Base-by-base conservation (phyloP, 768 basidiomycete genomes). In the Rhizopogon rudus region DNA sequence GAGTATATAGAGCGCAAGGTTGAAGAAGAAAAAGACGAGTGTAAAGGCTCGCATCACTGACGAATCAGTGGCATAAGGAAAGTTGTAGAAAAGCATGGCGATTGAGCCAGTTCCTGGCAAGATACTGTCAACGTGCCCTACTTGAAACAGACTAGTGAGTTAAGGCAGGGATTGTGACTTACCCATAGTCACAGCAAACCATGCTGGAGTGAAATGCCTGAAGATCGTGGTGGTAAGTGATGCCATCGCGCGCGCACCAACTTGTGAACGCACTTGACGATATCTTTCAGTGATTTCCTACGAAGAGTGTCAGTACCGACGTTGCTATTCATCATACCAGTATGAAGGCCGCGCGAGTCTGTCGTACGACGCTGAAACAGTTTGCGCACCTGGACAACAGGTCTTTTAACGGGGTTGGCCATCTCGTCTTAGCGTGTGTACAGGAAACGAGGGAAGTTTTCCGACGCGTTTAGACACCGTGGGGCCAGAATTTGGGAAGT, bases 131-230 rank as follows among this genome's bases (percentile, higher is more conserved):
- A 54, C 20, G n/a, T 3, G 5, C 25, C 37, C 35, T 13, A 53
- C 13, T 25, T 5, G 12, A 12, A 7, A 33, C 20, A 12, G 28
- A 12, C n/a, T 41, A 39, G 14, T 44, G 42, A 45, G 6, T n/a
- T 7, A 8, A 9, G 16, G 12, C 10, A n/a, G 33, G 10, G 1
- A 29, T 35, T 35, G 25, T 20, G 43, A 65, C 74, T 51, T 41
- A 77, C 77, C 82, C 82, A 84, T 83, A 49, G 72, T 75, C 12
- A 77, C 74, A 5, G 81, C 72, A 58, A 79, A 79, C 82, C 81
- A 84, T 66, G 77, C 74, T 55, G 78, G 78, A 4, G 79, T 75
- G 54, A 83, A 83, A 63, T 81, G 73, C 29, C 80, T 77, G 37
- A 22, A 10, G 25, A 12, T 4, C 13, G 5, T 13, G 13, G 29